Conservation (phyloP, 495 filamentous ascomycete species). For the Trichodelitschia bisporula region DNA sequence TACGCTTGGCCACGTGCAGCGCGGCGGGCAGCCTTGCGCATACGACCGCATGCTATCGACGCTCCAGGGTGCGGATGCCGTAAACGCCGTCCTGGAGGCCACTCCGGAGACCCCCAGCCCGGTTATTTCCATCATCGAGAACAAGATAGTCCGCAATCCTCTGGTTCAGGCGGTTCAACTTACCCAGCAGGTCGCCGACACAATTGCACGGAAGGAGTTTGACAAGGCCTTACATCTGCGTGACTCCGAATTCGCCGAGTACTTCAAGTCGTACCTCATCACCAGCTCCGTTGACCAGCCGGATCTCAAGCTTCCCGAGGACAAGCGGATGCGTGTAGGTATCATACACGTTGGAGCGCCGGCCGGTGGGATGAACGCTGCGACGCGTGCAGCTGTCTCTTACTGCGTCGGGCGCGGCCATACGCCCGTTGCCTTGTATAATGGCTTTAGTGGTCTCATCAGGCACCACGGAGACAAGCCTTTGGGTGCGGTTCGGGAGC, state of each 20-base stretch:
- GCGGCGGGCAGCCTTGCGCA: conserved; percentile 74
- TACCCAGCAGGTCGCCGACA: conserved; percentile 59
- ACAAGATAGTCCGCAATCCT: conserved; percentile 81
- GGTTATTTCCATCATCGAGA: conserved; percentile 88
- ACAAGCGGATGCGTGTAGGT: conserved; percentile 77
- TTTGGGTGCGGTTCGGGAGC: conserved; percentile 54
- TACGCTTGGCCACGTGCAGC: conserved; percentile 85
- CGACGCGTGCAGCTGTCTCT: conserved; percentile 81
- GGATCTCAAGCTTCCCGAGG: conserved; percentile 33
- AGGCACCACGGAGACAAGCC: conserved; percentile 73
- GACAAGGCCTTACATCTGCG: conserved; percentile 61
- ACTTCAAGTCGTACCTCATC: conserved; percentile 69
- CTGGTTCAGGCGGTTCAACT: conserved; percentile 68
- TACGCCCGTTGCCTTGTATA: conserved; percentile 75
- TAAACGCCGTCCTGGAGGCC: conserved; percentile 84
- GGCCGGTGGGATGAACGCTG: conserved; percentile 97
- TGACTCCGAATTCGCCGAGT: conserved; percentile 86
- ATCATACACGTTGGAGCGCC: conserved; percentile 95
- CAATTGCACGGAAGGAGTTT: conserved; percentile 65
- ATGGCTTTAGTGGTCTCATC: conserved; percentile 87
- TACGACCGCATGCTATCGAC: conserved; percentile 91
- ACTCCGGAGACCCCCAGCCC: conserved; percentile 74
- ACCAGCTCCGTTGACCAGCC: conserved; percentile 53
- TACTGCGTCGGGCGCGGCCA: conserved; percentile 91
- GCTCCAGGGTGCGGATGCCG: conserved; percentile 85